Percentiles rank a stretch among this genome's conserved stretches.
phyloP scores from a whole-genome alignment of 345 rosid species.

The Anastatica hierochuntica region DNA sequence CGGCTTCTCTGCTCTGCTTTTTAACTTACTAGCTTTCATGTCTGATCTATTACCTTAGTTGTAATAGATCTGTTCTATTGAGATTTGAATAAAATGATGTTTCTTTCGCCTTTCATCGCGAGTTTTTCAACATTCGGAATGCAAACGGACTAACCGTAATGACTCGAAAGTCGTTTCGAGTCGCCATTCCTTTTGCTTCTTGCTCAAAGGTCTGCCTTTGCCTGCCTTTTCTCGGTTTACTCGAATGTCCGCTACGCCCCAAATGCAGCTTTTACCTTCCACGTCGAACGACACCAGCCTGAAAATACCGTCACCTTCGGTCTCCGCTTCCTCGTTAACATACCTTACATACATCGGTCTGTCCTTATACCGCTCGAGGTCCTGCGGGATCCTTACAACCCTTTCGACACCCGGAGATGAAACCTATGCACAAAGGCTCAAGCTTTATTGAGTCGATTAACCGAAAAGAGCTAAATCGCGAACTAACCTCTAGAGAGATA shows the following conservation, averaged over 20 bases:
- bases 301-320: conserved; percentile 58
- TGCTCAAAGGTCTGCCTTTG: conserved; percentile 84
- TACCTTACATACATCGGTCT: conserved; percentile 62
- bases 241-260: conserved; percentile 82
- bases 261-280: conserved; percentile 46
- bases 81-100: background rate
- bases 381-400: conserved; percentile 66
- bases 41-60: conserved; percentile 4
- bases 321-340: conserved; percentile 16
- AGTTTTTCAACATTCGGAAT: conserved; percentile 35
- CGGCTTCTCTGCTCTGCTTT: background rate
- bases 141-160: conserved; percentile 46
- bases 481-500: conserved; percentile 55
- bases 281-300: conserved; percentile 56
- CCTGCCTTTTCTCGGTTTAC: conserved; percentile 78
- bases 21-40: background rate
- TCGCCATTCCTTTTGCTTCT: conserved; percentile 82
- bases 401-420: conserved; percentile 91
- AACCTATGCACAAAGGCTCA: conserved; percentile 38
- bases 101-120: background rate
- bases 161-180: conserved; percentile 53
- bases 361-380: conserved; percentile 73
- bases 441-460: background rate
- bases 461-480: background rate
- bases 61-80: conserved; percentile 4